These are phyloP conservation scores for Ampelomyces quisqualis DNA, from an alignment of 2,329 filamentous ascomycete genomes.

Conservation along the genomic window DNA sequence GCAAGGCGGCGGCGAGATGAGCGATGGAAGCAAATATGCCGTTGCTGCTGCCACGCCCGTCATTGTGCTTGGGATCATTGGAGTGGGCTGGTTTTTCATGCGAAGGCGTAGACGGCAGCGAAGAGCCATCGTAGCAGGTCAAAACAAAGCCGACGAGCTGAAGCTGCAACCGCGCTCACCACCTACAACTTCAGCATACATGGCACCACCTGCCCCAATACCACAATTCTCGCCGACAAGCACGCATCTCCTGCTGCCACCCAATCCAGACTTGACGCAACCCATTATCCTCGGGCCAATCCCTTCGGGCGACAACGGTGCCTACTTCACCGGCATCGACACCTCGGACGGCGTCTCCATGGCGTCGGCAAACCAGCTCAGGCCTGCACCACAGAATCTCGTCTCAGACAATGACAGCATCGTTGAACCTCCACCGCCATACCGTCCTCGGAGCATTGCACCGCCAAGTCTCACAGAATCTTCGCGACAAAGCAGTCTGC, in stretches of 20 bases:
- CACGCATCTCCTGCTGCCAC: conserved; percentile 19
- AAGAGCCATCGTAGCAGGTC: conserved; percentile 6
- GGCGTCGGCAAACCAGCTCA: conserved; percentile 21
- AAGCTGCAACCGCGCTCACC: conserved; percentile 22
- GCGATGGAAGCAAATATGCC: conserved; percentile 21
- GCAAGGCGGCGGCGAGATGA: conserved; percentile 8
- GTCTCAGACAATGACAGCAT: conserved; percentile 35
- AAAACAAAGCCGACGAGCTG: conserved; percentile 26
- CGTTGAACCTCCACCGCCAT: conserved; percentile 40
- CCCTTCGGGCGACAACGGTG: conserved; percentile 29
- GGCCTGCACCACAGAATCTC: conserved; percentile 24
- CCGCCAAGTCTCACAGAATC: conserved; percentile 29
- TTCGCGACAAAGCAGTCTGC: conserved; percentile 39
- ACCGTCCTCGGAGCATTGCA: conserved; percentile 37
- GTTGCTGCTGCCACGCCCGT: conserved; percentile 29
- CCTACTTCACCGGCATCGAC: conserved; percentile 43
- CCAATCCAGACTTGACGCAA: conserved; percentile 16
- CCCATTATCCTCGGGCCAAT: conserved; percentile 42
- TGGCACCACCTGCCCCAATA: conserved; percentile 20
- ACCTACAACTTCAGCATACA: conserved; percentile 14
- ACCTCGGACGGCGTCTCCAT: conserved; percentile 41
- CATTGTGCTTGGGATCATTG: conserved; percentile 28
- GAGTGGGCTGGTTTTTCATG: conserved; percentile 28
- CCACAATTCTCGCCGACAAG: conserved; percentile 19
- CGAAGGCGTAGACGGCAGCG: conserved; percentile 34